These are phyloP conservation scores for Russula emetica DNA, from an alignment of 768 basidiomycete genomes.

Conservation along the genomic window DNA sequence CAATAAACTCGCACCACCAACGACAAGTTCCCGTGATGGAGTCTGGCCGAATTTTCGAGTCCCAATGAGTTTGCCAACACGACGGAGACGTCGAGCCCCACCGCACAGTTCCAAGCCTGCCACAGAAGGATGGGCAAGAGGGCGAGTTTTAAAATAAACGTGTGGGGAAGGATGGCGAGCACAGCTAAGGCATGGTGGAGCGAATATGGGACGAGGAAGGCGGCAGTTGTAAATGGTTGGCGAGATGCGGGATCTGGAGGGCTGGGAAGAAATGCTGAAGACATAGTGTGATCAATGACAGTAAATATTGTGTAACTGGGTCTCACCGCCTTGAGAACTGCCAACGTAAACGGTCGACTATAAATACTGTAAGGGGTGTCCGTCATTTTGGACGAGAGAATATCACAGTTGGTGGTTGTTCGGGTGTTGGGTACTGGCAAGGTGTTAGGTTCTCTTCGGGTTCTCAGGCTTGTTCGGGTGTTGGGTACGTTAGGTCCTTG, in stretches of 20 bases:
- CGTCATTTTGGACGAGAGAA: neutral
- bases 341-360: neutral
- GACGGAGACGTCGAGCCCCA: constrained; percentile 3
- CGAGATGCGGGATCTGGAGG: constrained; percentile 13
- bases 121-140: constrained; percentile 12
- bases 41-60: neutral
- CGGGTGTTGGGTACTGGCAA: no score
- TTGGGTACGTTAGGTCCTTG: no score
- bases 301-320: no score
- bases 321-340: neutral
- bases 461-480: no score
- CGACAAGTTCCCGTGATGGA: constrained; percentile 7
- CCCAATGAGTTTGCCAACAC: constrained; percentile 6
- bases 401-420: neutral
- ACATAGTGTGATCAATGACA: neutral
- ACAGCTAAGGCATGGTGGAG: constrained; percentile 16
- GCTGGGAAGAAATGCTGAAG: neutral
- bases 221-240: constrained; percentile 10
- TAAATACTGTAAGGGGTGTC: no score
- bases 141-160: constrained; percentile 1
- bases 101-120: constrained; percentile 12
- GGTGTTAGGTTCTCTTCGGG: no score
- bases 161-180: constrained; percentile 21
- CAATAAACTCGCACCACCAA: constrained; percentile 13
- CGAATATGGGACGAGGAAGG: neutral